Evolutionary conservation across 306 rosid genomes (phyloP), one percentile per base, ranked within the genome.

Genomic region (Amphicarpaea edgeworthii): DNA sequence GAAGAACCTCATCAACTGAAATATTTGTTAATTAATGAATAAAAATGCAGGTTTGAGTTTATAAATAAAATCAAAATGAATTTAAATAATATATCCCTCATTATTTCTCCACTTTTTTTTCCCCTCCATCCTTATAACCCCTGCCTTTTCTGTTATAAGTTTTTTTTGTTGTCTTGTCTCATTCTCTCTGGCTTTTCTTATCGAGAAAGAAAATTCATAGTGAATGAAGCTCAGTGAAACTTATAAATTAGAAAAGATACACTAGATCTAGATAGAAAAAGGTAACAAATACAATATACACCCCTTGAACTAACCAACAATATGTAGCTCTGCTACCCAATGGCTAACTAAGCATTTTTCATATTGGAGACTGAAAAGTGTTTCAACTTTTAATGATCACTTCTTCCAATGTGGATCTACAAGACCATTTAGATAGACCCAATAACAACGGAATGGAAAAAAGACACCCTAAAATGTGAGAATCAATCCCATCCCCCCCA

Each of bases 11-110:
- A 10, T 60, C n/a, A 32, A 17, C 47, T 46, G 10, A 41, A 43
- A 70, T 55, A 17, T 28, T 64, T 63, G 30, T 54, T 20, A 79
- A 34, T 46, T 65, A 50, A 63, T n/a, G 12, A 72, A 28, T 38
- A 34, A 38, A 62, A 24, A 65, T 15, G 32, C 12, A 21, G 16
- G 34, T 32, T 53, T 24, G 42, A 16, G 30, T n/a, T 72, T 20
- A 20, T 21, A 59, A 15, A 12, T 46, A 60, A 49, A 70, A 61
- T 70, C 24, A 55, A 55, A 57, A 9, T 70, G 41, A 28, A 51
- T 47, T 34, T 34, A 24, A 32, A 32, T 58, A 41, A 34, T 69
- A 32, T 46, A 49, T 24, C 68, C 59, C 23, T 71, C 38, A 71
- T 24, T 34, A 49, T 34, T 46, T 69, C 38, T 50, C 45, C 12